Conservation (phyloP, 2,329 filamentous ascomycete genomes). For the Diaporthe citri region DNA sequence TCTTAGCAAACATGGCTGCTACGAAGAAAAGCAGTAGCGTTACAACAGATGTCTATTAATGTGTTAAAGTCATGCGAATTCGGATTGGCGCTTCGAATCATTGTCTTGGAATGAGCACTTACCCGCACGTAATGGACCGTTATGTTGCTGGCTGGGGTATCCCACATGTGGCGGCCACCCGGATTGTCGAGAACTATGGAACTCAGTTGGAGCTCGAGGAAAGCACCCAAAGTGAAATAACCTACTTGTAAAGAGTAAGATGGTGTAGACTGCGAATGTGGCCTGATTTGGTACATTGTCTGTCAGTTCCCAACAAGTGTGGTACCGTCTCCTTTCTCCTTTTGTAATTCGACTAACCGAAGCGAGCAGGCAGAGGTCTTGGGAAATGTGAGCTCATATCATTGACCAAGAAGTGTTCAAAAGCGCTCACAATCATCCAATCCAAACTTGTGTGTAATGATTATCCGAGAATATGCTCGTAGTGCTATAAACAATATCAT, state of each 20-base stretch:
- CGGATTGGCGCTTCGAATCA: no score
- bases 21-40: neutral
- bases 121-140: neutral
- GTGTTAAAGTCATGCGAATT: neutral
- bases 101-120: neutral
- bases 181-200: neutral
- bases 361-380: neutral
- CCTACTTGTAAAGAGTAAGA: neutral
- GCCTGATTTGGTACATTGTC: neutral
- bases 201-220: neutral
- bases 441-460: neutral
- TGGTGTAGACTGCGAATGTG: neutral
- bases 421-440: neutral
- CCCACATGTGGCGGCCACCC: neutral
- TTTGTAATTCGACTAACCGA: neutral
- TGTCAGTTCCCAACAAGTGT: neutral
- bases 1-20: conserved; percentile 1
- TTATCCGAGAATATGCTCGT: neutral
- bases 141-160: neutral
- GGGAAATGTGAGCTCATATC: neutral
- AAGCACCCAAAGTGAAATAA: no score
- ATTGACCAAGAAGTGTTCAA: neutral
- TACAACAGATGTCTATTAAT: neutral
- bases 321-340: no score
- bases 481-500: neutral